Conservation (phyloP, 768 basidiomycete genomes). For the Pleurotus pulmonarius region DNA sequence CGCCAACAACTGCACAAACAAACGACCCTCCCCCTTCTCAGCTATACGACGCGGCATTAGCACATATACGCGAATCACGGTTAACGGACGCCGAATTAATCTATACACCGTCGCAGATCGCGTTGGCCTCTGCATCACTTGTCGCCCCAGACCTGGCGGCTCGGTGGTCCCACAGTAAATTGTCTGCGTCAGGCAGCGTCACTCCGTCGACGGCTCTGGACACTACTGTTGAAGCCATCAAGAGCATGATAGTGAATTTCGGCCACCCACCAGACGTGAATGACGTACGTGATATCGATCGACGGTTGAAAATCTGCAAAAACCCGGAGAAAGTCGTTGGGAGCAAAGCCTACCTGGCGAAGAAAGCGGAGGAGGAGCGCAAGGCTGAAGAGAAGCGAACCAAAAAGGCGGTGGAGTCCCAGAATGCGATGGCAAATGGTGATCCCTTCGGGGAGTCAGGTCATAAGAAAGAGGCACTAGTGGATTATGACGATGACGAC, state of each 20-base stretch:
- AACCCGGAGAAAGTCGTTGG: conserved; percentile 95
- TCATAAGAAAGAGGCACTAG: conserved; percentile 31
- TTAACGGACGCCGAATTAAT: conserved; percentile 90
- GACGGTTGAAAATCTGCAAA: conserved; percentile 81
- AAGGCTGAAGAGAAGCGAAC: conserved; percentile 66
- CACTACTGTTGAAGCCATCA: conserved; percentile 48
- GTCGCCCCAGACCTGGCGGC: conserved; percentile 56
- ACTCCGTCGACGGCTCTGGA: conserved; percentile 25
- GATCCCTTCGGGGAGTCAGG: conserved; percentile 72
- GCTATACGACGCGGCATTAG: conserved; percentile 63
- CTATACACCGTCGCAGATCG: conserved; percentile 92
- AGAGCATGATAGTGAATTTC: conserved; percentile 45
- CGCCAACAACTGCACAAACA: conserved; percentile 28
- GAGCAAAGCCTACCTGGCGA: conserved; percentile 75
- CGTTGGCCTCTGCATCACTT: conserved; percentile 72
- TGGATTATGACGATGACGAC: conserved; percentile 63
- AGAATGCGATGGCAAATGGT: conserved; percentile 36
- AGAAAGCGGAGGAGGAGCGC: conserved; percentile 68
- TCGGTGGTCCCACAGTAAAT: conserved; percentile 53
- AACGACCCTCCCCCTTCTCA: conserved; percentile 27
- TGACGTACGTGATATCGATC: conserved; percentile 84
- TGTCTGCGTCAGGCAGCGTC: background rate
- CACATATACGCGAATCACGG: conserved; percentile 72
- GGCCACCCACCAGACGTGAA: conserved; percentile 75
- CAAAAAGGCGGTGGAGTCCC: conserved; percentile 51